Conservation (phyloP, 139 green algal genomes). For the Pseudopediastrum boryanum region DNA sequence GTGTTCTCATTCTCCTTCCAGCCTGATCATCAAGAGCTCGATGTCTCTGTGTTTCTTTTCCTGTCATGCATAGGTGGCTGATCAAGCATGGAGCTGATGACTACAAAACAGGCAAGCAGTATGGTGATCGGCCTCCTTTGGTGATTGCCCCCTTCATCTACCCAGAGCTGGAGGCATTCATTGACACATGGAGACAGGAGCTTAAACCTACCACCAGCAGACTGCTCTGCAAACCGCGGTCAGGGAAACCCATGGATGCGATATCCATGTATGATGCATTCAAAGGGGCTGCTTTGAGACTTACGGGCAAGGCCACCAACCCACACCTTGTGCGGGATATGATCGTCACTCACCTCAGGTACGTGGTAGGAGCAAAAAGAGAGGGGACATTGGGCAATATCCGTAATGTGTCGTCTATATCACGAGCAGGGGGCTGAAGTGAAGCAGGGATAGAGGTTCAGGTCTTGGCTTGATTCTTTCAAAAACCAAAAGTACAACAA, state of each 20-base stretch:
- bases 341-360: conserved; percentile 61
- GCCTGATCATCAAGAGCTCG: too few relatives aligned
- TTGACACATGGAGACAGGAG: conserved; percentile 49
- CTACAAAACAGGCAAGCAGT: conserved; percentile 77
- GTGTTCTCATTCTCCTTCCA: too few relatives aligned
- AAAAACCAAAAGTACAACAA: too few relatives aligned
- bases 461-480: too few relatives aligned
- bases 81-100: conserved; percentile 62
- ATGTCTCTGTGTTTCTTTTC: too few relatives aligned
- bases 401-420: too few relatives aligned
- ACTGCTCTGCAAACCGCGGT: conserved; percentile 50
- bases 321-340: conserved; percentile 75
- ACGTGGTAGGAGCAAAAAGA: too few relatives aligned
- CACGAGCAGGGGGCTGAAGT: too few relatives aligned
- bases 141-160: conserved; percentile 60
- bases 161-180: conserved; percentile 67
- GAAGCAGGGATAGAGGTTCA: too few relatives aligned
- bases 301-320: conserved; percentile 62
- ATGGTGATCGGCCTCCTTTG: conserved; percentile 70
- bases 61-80: conserved; percentile 60
- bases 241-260: not conserved
- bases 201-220: conserved; percentile 38
- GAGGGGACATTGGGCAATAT: too few relatives aligned
- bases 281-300: not conserved
- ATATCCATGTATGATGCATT: conserved; percentile 12